phyloP scores from a whole-genome alignment of 495 filamentous ascomycete genomes.

The Penicillium ucsense region DNA sequence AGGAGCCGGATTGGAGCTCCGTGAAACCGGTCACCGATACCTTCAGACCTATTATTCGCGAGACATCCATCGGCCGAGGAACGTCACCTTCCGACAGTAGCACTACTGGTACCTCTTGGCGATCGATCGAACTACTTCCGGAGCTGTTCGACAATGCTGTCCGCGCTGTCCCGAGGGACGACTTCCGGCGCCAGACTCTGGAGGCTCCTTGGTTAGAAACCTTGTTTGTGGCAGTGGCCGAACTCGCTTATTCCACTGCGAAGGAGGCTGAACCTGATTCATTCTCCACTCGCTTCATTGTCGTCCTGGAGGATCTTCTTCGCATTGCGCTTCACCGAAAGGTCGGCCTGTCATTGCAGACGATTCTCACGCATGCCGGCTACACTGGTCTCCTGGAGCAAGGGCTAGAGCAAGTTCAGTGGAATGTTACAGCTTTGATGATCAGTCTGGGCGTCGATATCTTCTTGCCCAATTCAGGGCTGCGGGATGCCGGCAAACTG shows the following conservation, averaged over 20 bases:
- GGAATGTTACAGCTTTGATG: conserved; percentile 51
- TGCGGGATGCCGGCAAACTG: conserved; percentile 30
- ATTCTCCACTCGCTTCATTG: conserved; percentile 26
- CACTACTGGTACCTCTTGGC: conserved; percentile 19
- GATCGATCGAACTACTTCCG: conserved; percentile 18
- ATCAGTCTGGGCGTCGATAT: conserved; percentile 59
- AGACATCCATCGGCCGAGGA: conserved; percentile 7
- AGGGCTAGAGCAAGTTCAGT: conserved; percentile 38
- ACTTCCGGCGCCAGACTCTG: conserved; percentile 44
- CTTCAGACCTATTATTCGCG: conserved; percentile 29
- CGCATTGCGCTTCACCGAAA: conserved; percentile 32
- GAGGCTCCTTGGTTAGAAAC: conserved; percentile 59
- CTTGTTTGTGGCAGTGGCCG: conserved; percentile 48
- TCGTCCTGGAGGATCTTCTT: conserved; percentile 31
- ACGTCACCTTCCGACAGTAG: background rate
- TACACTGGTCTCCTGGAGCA: conserved; percentile 36
- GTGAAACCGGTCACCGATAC: conserved; percentile 36
- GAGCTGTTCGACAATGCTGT: conserved; percentile 39
- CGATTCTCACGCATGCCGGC: conserved; percentile 32
- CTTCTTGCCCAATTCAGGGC: conserved; percentile 48
- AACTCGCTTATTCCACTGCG: conserved; percentile 33
- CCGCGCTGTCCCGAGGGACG: conserved; percentile 41
- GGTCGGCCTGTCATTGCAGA: conserved; percentile 35
- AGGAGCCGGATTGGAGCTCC: conserved; percentile 35
- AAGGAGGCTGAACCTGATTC: conserved; percentile 22